These are phyloP conservation scores for Phytophthora pluvialis DNA, from an alignment of 352 stramenopile genomes.

Conservation along the genomic window DNA sequence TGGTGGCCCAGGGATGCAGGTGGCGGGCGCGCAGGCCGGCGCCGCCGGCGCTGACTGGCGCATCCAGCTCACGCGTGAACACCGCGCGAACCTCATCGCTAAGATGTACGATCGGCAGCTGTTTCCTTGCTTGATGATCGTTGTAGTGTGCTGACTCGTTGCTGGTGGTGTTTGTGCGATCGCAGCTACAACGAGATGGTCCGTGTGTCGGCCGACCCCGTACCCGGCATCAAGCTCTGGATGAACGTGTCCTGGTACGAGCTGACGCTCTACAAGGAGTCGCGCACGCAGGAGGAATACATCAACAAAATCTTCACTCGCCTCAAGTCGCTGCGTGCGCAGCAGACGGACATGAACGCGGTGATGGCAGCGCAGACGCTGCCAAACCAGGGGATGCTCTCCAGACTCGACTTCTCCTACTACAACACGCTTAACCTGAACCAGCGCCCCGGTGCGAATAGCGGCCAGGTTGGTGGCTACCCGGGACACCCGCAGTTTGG, in stretches of 20 bases:
- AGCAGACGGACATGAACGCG: conserved; percentile 78
- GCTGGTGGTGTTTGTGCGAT: conserved; percentile 17
- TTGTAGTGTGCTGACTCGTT: conserved; percentile 16
- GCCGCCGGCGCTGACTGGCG: conserved; percentile 67
- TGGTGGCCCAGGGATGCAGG: conserved; percentile 27
- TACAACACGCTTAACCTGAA: conserved; percentile 72
- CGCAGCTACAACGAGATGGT: conserved; percentile 86
- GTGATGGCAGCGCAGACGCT: conserved; percentile 67
- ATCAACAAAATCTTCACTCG: conserved; percentile 90
- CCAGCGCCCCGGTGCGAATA: conserved; percentile 38
- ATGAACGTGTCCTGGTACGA: conserved; percentile 91
- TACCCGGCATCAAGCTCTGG: conserved; percentile 85
- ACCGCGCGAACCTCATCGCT: conserved; percentile 84
- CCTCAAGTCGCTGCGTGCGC: conserved; percentile 74
- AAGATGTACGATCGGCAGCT: conserved; percentile 67
- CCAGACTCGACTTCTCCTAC: conserved; percentile 76
- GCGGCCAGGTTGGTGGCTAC: conserved; percentile 44
- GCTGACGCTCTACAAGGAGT: conserved; percentile 85
- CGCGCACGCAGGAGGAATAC: conserved; percentile 84
- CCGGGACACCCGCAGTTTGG: conserved; percentile 49
- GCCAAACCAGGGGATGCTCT: conserved; percentile 77
- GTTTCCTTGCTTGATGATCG: conserved; percentile 2
- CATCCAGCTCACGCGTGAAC: conserved; percentile 81
- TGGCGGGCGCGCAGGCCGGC: conserved; percentile 24
- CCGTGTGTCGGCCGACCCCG: conserved; percentile 77